These are phyloP conservation scores for Podospora pseudopauciseta DNA, from an alignment of 495 filamentous ascomycete species.

Conservation along the genomic window DNA sequence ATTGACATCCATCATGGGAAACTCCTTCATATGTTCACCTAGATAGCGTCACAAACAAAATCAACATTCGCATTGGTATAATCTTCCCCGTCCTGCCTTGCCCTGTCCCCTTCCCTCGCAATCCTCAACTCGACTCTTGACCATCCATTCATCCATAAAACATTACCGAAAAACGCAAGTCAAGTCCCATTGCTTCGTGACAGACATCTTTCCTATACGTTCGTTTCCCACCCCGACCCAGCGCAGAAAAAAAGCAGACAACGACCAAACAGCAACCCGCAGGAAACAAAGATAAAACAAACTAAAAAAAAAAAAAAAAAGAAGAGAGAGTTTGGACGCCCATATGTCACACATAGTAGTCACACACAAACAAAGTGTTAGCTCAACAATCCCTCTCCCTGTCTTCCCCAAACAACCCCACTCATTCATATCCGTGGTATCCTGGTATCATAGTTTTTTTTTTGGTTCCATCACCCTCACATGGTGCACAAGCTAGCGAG, in stretches of 20 bases:
- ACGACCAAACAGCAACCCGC: not conserved
- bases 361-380: constrained; percentile 2
- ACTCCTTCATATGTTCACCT: not conserved
- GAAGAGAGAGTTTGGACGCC: not conserved
- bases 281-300: not conserved
- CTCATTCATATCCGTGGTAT: not conserved
- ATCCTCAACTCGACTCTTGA: not conserved
- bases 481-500: not conserved
- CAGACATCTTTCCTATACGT: not conserved
- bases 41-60: not conserved
- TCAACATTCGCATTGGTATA: not conserved
- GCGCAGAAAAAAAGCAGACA: not conserved
- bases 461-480: not conserved
- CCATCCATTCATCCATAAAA: not conserved
- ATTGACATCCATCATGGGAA: not conserved
- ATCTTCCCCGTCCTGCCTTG: not conserved
- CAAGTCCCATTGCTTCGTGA: not conserved
- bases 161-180: not conserved
- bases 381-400: not conserved
- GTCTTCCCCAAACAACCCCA: not conserved
- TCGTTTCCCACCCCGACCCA: not conserved
- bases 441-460: not conserved
- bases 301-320: not conserved
- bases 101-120: not conserved
- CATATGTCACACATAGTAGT: constrained; percentile 17